These are phyloP conservation scores for Chaetoceros tenuissimus DNA, from an alignment of 108 stramenopile genomes.

Conservation along the genomic window DNA sequence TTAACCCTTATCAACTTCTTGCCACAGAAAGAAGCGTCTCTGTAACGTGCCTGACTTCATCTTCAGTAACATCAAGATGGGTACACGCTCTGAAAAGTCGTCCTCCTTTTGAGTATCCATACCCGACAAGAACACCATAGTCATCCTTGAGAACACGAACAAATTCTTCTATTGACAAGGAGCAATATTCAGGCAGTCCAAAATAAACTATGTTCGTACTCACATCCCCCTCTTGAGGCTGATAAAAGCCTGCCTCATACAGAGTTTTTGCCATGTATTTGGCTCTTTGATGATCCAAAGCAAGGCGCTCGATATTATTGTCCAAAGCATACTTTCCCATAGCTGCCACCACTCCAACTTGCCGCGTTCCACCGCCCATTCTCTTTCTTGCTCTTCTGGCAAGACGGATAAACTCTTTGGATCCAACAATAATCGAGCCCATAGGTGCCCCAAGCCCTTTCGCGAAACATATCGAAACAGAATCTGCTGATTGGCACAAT, in stretches of 20 bases:
- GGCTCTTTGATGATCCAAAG: constrained; percentile 74
- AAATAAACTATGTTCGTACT: constrained; percentile 86
- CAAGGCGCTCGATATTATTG: constrained; percentile 64
- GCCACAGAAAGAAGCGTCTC: constrained; percentile 30
- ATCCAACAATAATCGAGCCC: constrained; percentile 87
- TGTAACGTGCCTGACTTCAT: constrained; percentile 37
- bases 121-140: constrained; percentile 52
- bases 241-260: constrained; percentile 38
- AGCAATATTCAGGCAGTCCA: constrained; percentile 45
- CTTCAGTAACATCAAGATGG: constrained; percentile 62
- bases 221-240: constrained; percentile 47
- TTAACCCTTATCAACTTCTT: too few relatives aligned
- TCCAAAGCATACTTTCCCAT: constrained; percentile 84
- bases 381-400: constrained; percentile 89
- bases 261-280: constrained; percentile 47
- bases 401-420: constrained; percentile 56
- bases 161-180: constrained; percentile 40
- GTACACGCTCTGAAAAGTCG: constrained; percentile 60
- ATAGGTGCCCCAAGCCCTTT: constrained; percentile 96
- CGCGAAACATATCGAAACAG: constrained; percentile 89
- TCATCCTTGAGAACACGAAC: constrained; percentile 19
- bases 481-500: constrained; percentile 66
- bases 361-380: constrained; percentile 96
- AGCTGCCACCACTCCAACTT: constrained; percentile 86
- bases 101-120: constrained; percentile 65